phyloP scores from a whole-genome alignment of 2,329 filamentous ascomycete genomes.

The Fusarium chuoi region DNA sequence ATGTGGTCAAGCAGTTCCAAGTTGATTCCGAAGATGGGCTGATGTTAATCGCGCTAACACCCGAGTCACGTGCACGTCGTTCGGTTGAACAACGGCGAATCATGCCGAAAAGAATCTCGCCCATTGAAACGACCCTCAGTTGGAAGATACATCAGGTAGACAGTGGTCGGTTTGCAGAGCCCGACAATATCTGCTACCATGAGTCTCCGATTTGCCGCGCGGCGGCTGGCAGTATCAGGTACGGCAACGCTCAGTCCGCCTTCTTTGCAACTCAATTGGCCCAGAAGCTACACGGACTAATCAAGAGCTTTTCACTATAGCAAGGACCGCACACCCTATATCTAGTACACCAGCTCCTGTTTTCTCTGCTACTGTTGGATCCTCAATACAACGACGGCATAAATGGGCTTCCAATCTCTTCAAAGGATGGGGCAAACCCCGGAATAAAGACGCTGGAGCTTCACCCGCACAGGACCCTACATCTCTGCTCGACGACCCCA shows the following conservation, averaged over 20 bases:
- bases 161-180: conserved; percentile 37
- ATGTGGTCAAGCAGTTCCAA: conserved; percentile 42
- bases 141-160: conserved; percentile 28
- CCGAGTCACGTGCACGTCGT: conserved; percentile 35
- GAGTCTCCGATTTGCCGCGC: conserved; percentile 72
- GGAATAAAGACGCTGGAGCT: conserved; percentile 48
- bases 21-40: conserved; percentile 46
- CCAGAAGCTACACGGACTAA: conserved; percentile 22
- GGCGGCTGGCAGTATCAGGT: conserved; percentile 71
- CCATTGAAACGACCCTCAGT: conserved; percentile 14
- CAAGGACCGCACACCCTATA: conserved; percentile 36
- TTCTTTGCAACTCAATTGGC: conserved; percentile 31
- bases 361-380: conserved; percentile 23
- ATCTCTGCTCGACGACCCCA: conserved; percentile 55
- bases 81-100: conserved; percentile 43
- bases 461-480: conserved; percentile 39
- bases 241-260: conserved; percentile 42
- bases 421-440: conserved; percentile 49
- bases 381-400: conserved; percentile 50
- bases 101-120: conserved; percentile 43
- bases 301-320: conserved; percentile 24
- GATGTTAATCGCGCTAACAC: conserved; percentile 51
- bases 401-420: conserved; percentile 57
- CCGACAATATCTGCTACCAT: conserved; percentile 55
- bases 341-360: conserved; percentile 30